phyloP scores from a whole-genome alignment of 768 basidiomycete species.

The Pisolithus sp. region DNA sequence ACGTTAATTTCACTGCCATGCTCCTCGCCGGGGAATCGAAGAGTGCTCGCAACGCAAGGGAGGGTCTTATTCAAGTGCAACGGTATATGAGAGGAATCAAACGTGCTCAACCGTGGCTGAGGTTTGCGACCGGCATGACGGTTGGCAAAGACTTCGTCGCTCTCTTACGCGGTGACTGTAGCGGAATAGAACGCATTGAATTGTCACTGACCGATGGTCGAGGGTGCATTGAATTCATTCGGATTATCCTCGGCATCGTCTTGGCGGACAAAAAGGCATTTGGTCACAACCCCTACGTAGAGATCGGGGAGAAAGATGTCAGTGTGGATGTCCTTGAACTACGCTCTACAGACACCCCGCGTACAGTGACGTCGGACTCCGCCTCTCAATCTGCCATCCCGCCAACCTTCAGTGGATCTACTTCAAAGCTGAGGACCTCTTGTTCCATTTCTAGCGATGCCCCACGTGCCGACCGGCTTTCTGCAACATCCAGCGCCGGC shows the following conservation, averaged over 20 bases:
- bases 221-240: too few species aligned
- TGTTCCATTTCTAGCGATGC: neutral
- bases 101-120: neutral
- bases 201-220: too few species aligned
- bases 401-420: neutral
- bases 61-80: neutral
- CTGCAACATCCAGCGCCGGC: neutral
- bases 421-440: neutral
- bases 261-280: too few species aligned
- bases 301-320: too few species aligned
- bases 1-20: conserved; percentile 1
- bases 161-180: too few species aligned
- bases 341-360: too few species aligned
- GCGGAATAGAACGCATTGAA: too few species aligned
- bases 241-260: too few species aligned
- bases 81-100: conserved; percentile 2
- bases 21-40: neutral
- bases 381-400: neutral
- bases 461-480: neutral
- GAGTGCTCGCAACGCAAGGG: neutral
- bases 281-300: too few species aligned
- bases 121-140: neutral
- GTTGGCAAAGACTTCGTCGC: too few species aligned
- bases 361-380: too few species aligned
- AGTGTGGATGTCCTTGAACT: too few species aligned